Evolutionary conservation across 2,329 filamentous ascomycete genomes (phyloP), one percentile per base, ranked within the genome.

Genomic region (Fusarium agapanthi): DNA sequence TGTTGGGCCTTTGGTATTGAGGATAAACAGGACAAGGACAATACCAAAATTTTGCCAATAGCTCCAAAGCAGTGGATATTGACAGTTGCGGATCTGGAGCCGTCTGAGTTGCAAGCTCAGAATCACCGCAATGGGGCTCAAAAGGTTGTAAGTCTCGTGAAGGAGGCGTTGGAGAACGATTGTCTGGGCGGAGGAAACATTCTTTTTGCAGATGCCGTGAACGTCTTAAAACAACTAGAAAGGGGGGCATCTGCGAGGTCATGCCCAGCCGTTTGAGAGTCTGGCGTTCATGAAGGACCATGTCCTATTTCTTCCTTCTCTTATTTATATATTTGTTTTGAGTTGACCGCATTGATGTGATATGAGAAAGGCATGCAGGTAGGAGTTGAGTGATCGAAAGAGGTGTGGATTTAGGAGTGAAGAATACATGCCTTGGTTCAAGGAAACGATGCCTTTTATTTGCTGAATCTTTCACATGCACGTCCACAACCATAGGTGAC

Each of bases 1-100:
- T 89, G 86, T 80, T 91, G 89, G 89, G 87, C 88, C 2, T 88
- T 86, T 71, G 84, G 84, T 6, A 81, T 87, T 63, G 66, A 69
- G 14, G 72, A 72, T 41, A 77, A 71, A 65, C 65, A 71, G 53
- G 68, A 63, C 53, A 72, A 61, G 22, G 67, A 55, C 44, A 70
- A 48, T 32, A 72, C 69, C 44, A 53, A 67, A 47, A 74, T 71
- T 67, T 77, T 73, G 57, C 77, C 70, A 61, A 75, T 75, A 53
- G 77, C 79, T 26, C 79, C 81, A 30, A 61, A 81, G 32, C 75
- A 67, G 41, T 85, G 81, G 85, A 78, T 84, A 70, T 80, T 81
- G 61, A 79, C 73, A 44, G 83, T 87, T 61, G 82, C 87, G 4
- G 77, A 80, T 38, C 77, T 84, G 69, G 76, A 79, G 45, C 81